A percentile compares a stretch with the other conserved stretches of the same genome.
Conservation (phyloP, 805 yeast species). For the Ogataea nonfermentans region DNA sequence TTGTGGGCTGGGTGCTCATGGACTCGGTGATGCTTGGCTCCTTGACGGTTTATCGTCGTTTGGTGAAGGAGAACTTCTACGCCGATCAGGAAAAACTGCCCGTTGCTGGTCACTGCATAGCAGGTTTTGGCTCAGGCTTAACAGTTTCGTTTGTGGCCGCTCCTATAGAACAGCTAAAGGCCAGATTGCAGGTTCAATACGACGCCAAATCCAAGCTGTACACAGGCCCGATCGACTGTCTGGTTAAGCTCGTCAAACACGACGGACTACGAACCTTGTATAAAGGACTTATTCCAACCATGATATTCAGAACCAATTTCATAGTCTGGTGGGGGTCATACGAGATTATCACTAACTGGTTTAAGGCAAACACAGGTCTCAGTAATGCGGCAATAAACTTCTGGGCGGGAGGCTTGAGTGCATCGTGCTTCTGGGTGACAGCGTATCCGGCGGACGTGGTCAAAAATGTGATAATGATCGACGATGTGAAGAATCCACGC, state of each 20-base stretch:
- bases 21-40: slow-evolving; percentile 90
- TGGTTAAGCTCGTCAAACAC: slow-evolving; percentile 51
- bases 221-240: slow-evolving; percentile 80
- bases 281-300: slow-evolving; percentile 79
- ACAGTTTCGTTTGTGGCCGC: slow-evolving; percentile 96
- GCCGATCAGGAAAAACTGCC: slow-evolving; percentile 65
- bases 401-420: slow-evolving; percentile 90
- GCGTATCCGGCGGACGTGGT: slow-evolving; percentile 91
- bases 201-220: slow-evolving; percentile 67
- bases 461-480: slow-evolving; percentile 82
- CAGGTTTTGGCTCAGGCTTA: slow-evolving; percentile 84
- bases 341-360: slow-evolving; percentile 70
- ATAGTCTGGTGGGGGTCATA: slow-evolving; percentile 95
- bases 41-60: slow-evolving; percentile 69
- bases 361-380: slow-evolving; percentile 61
- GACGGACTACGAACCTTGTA: slow-evolving; percentile 73
- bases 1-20: slow-evolving; percentile 92
- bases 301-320: slow-evolving; percentile 84
- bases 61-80: slow-evolving; percentile 63
- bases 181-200: slow-evolving; percentile 85
- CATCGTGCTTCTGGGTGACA: slow-evolving; percentile 82
- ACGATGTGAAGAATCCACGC: slow-evolving; percentile 67
- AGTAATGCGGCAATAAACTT: slow-evolving; percentile 73
- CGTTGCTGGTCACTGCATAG: slow-evolving; percentile 67
- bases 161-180: slow-evolving; percentile 87